These are phyloP conservation scores for Aspergillus versicolor DNA, from an alignment of 2,329 filamentous ascomycete genomes.

Conservation along the genomic window DNA sequence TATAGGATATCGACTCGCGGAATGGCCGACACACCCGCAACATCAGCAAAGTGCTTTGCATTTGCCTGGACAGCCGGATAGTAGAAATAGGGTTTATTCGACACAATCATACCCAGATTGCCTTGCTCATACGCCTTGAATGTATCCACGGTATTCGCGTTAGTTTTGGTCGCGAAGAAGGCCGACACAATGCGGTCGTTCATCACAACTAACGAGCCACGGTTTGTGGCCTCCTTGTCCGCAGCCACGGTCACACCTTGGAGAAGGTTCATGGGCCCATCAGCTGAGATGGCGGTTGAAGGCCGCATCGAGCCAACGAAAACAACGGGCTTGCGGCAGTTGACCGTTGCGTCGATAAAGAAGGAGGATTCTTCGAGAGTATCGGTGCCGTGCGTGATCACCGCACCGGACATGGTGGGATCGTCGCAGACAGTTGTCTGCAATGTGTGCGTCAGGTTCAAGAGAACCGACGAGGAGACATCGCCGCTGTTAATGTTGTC, in stretches of 20 bases:
- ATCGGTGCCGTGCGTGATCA: slow-evolving; percentile 65
- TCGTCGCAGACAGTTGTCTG: slow-evolving; percentile 23
- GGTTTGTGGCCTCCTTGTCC: slow-evolving; percentile 44
- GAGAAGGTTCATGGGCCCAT: slow-evolving; percentile 63
- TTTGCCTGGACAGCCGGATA: slow-evolving; percentile 53
- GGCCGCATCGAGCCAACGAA: slow-evolving; percentile 64
- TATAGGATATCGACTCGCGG: slow-evolving; percentile 29
- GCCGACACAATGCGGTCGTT: slow-evolving; percentile 62
- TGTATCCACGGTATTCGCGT: slow-evolving; percentile 63
- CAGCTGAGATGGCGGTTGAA: slow-evolving; percentile 61
- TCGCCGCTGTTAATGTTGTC: slow-evolving; percentile 29
- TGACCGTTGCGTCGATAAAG: slow-evolving; percentile 60
- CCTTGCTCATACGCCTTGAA: slow-evolving; percentile 60
- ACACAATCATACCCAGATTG: slow-evolving; percentile 58
- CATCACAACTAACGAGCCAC: slow-evolving; percentile 60
- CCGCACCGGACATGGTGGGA: slow-evolving; percentile 24
- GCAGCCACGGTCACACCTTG: slow-evolving; percentile 59
- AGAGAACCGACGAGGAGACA: slow-evolving; percentile 23
- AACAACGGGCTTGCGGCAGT: slow-evolving; percentile 59
- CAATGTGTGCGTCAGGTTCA: slow-evolving; percentile 22
- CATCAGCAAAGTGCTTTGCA: slow-evolving; percentile 34
- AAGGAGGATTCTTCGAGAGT: slow-evolving; percentile 65
- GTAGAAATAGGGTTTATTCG: slow-evolving; percentile 61
- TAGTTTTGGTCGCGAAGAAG: slow-evolving; percentile 61
- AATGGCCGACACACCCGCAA: slow-evolving; percentile 17